phyloP scores from a whole-genome alignment of 2,329 filamentous ascomycete species.

The Cladosporium halotolerans region DNA sequence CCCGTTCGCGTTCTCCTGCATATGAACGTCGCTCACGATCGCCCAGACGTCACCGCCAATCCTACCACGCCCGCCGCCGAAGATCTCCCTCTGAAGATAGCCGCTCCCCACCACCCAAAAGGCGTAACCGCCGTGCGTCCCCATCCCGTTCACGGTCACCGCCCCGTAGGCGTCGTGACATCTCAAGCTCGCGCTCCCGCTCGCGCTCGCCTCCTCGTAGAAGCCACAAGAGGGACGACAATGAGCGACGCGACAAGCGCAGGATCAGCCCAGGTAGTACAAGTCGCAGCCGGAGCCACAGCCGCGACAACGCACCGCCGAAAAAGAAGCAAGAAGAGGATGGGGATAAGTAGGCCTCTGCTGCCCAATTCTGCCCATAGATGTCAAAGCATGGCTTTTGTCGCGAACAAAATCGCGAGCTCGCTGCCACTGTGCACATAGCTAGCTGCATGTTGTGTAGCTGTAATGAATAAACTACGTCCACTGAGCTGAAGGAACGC shows the following conservation, averaged over 20 bases:
- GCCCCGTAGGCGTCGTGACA: constrained; percentile 8
- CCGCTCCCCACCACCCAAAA: constrained; percentile 19
- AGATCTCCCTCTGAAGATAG: constrained; percentile 9
- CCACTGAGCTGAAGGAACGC: no score
- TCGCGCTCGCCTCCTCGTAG: constrained; percentile 1
- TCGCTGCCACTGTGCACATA: no score
- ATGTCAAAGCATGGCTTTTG: no score
- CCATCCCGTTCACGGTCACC: constrained; percentile 16
- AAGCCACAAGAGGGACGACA: constrained; percentile 3
- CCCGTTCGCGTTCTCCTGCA: constrained; percentile 9
- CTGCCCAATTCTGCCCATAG: no score
- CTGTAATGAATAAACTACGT: no score
- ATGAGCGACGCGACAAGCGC: constrained; percentile 5
- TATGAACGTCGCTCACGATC: constrained; percentile 25
- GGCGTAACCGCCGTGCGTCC: constrained; percentile 18
- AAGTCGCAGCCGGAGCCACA: constrained; percentile 4
- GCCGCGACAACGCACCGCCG: neutral
- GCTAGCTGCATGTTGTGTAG: no score
- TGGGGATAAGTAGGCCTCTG: neutral
- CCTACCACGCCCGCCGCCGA: constrained; percentile 6
- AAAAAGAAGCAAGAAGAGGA: neutral
- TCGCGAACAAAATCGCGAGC: no score
- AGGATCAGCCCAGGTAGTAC: constrained; percentile 4
- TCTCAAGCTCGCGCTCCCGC: neutral
- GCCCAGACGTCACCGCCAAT: constrained; percentile 10